phyloP scores from a whole-genome alignment of 805 yeast genomes.

The Komagataella populi region DNA sequence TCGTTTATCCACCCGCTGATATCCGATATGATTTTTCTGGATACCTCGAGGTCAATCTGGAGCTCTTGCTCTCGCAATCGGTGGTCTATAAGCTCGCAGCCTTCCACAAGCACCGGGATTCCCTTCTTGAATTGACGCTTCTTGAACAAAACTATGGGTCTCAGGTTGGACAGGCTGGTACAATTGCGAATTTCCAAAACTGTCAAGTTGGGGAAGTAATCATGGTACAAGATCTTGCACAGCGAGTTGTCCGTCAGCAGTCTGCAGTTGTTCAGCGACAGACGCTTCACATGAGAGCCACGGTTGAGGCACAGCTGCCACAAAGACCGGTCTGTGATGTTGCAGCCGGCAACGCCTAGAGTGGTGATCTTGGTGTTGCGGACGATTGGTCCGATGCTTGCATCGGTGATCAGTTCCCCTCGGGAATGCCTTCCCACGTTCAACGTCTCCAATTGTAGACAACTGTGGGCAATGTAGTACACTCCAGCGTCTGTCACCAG shows the following conservation, averaged over 20 bases:
- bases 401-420: constrained; percentile 59
- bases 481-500: constrained; percentile 64
- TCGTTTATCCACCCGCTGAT: constrained; percentile 18
- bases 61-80: constrained; percentile 49
- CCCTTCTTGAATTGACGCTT: constrained; percentile 30
- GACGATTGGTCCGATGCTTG: constrained; percentile 45
- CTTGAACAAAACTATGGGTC: constrained; percentile 58
- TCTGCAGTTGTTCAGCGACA: constrained; percentile 66
- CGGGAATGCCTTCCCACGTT: constrained; percentile 71
- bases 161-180: constrained; percentile 38
- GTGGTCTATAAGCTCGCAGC: constrained; percentile 56
- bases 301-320: constrained; percentile 64
- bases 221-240: constrained; percentile 28
- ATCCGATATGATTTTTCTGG: constrained; percentile 47
- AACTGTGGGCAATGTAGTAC: constrained; percentile 46
- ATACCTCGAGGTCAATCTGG: constrained; percentile 38
- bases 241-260: constrained; percentile 42
- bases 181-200: constrained; percentile 71
- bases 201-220: constrained; percentile 42
- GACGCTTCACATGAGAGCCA: constrained; percentile 34
- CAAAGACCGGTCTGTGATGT: constrained; percentile 58
- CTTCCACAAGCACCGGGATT: constrained; percentile 52
- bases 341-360: constrained; percentile 82
- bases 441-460: constrained; percentile 41
- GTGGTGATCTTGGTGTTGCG: constrained; percentile 48